These are phyloP conservation scores for Cladosporium phlei DNA, from an alignment of 2,329 filamentous ascomycete species.

Conservation along the genomic window DNA sequence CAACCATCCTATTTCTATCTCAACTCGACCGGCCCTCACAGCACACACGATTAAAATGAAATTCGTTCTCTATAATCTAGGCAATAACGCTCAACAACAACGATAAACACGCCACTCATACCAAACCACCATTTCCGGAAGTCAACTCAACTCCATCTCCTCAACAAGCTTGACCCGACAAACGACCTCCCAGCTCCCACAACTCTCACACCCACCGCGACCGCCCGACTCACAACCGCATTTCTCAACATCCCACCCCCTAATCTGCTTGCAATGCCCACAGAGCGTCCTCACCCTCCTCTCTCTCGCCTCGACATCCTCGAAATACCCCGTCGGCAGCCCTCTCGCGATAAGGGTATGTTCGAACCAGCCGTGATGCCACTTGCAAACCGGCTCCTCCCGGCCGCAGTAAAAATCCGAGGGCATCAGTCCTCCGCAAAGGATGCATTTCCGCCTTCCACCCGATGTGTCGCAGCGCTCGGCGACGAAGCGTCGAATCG, in stretches of 20 bases:
- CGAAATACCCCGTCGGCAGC: neutral
- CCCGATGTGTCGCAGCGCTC: constrained; percentile 19
- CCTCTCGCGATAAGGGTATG: neutral
- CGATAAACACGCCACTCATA: no score
- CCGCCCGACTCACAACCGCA: constrained; percentile 1
- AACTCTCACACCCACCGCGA: constrained; percentile 6
- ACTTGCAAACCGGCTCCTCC: constrained; percentile 20
- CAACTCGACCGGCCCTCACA: no score
- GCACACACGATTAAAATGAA: no score
- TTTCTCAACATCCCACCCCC: constrained; percentile 10
- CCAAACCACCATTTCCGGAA: no score
- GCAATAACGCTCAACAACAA: no score
- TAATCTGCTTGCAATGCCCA: constrained; percentile 7
- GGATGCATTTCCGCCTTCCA: constrained; percentile 23
- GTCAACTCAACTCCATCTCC: neutral
- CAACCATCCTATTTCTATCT: no score
- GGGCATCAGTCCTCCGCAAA: constrained; percentile 19
- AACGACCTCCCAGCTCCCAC: constrained; percentile 10
- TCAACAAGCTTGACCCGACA: constrained; percentile 7
- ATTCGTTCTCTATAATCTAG: no score
- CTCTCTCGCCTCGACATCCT: neutral
- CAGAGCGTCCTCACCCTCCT: constrained; percentile 3
- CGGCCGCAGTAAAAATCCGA: constrained; percentile 15
- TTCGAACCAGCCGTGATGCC: constrained; percentile 22
- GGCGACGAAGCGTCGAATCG: constrained; percentile 21